These are phyloP conservation scores for Candida chilensis DNA, from an alignment of 805 yeast genomes.

Conservation along the genomic window DNA sequence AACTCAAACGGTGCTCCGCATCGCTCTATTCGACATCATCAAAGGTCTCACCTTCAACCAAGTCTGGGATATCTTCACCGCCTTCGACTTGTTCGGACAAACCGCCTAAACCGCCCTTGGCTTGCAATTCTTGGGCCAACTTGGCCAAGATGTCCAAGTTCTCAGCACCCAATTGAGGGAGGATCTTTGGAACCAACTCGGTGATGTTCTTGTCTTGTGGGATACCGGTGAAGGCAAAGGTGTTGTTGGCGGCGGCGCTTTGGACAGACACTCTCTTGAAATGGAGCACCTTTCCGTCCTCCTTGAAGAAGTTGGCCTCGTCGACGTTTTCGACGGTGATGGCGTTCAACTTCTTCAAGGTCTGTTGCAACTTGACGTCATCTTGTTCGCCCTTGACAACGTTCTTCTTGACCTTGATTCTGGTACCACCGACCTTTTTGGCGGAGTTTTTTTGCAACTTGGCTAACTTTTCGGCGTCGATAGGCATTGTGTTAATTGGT, in stretches of 20 bases:
- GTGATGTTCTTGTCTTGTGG: slow-evolving; percentile 89
- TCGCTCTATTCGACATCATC: too few relatives aligned
- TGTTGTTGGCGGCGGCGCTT: slow-evolving; percentile 83
- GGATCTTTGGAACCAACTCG: slow-evolving; percentile 87
- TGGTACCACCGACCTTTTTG: slow-evolving; percentile 73
- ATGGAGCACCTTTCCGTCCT: slow-evolving; percentile 93
- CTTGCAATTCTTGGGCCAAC: slow-evolving; percentile 84
- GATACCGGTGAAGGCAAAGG: slow-evolving; percentile 91
- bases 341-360: slow-evolving; percentile 83
- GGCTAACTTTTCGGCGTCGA: slow-evolving; percentile 91
- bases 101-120: slow-evolving; percentile 24
- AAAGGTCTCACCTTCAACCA: slow-evolving; percentile 85
- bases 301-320: slow-evolving; percentile 97
- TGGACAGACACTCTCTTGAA: slow-evolving; percentile 95
- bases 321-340: slow-evolving; percentile 84
- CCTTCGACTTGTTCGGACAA: slow-evolving; percentile 16
- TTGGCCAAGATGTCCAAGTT: slow-evolving; percentile 82
- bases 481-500: slow-evolving; percentile 53
- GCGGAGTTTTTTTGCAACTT: slow-evolving; percentile 81
- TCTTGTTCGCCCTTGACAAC: slow-evolving; percentile 64
- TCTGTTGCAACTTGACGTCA: slow-evolving; percentile 84
- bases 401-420: slow-evolving; percentile 85
- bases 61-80: slow-evolving; percentile 59
- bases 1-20: too few relatives aligned
- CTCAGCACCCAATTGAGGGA: slow-evolving; percentile 95